Evolutionary conservation across 805 yeast species (phyloP), one percentile per base, ranked within the genome.

Genomic region (Starmerella floris): DNA sequence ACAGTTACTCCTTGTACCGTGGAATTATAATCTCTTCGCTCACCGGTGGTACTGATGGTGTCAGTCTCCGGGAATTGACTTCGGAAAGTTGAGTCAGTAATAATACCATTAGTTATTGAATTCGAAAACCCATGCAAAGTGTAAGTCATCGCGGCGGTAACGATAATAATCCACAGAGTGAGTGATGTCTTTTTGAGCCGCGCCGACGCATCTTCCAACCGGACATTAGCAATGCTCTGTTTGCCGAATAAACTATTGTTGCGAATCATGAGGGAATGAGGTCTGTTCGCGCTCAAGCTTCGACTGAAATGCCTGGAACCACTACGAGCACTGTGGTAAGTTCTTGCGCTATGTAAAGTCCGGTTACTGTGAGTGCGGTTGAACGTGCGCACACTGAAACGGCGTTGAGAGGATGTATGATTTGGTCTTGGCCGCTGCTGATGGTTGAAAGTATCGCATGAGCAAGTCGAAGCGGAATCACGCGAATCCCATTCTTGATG

Each of bases 121-220:
- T 79, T 85, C 54, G 77, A 80, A 51, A 77, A 78, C 38, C 88
- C 87, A 25, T 54, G 58, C 30, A 50, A 34, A 5, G 50, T 43
- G 39, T 53, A 54, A 13, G 48, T 51, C 35, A 44, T 22, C 3
- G 54, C 51, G 4, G 56, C 53, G 5, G 52, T 44, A 16, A 39
- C 40, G 6, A 48, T 23, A 5, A 44, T 33, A 9, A 45, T n/a
- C 44, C 44, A 45, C 4, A 45, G 35, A 5, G 45, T 28, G 9
- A 30, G 10, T 4, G 43, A 17, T 2, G 44, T 28, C 10, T 34
- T 30, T 3, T 31, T 20, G 3, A 32, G 30, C 15, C 16, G 31
- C 4, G 42, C 26, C 11, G 30, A 25, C 5, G 38, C 28, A 5
- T 46, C 50, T 17, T 41, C 38, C 3, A 46, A 37, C 20, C 40